A percentile compares a stretch with the other conserved stretches of the same genome.
Evolutionary conservation across 2,329 filamentous ascomycete species (phyloP).

Genomic region (Sarocladiaceae sp.): DNA sequence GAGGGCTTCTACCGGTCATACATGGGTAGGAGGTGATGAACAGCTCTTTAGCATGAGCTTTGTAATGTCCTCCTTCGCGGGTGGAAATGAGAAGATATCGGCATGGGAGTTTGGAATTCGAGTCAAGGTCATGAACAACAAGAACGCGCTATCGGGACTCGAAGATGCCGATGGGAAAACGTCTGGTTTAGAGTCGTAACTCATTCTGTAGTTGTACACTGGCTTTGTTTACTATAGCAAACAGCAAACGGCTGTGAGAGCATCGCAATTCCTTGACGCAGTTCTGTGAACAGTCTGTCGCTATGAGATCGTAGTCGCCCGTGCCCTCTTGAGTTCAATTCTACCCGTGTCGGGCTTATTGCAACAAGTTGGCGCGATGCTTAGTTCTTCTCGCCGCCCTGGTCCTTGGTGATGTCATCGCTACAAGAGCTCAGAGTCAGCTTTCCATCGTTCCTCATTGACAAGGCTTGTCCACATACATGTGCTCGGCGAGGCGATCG

Average conservation of each 20-base stretch:
- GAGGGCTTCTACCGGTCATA: slow-evolving; percentile 91
- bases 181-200: slow-evolving; percentile 5
- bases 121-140: not conserved
- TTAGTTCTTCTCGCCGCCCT: slow-evolving; percentile 63
- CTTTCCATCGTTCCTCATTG: not conserved
- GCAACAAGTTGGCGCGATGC: not conserved
- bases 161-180: not conserved
- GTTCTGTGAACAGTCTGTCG: not conserved
- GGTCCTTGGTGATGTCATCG: slow-evolving; percentile 68
- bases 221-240: slow-evolving; percentile 6
- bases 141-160: not conserved
- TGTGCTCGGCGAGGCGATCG: slow-evolving; percentile 77
- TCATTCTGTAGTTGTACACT: slow-evolving; percentile 10
- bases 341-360: no score
- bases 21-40: slow-evolving; percentile 59
- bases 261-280: not conserved
- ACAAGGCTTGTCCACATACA: slow-evolving; percentile 49
- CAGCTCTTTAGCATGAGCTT: no score
- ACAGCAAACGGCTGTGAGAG: not conserved
- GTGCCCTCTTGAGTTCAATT: no score
- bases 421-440: slow-evolving; percentile 33
- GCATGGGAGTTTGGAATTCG: slow-evolving; percentile 2
- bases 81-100: not conserved
- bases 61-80: no score
- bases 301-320: not conserved